These are phyloP conservation scores for Lachancea sp. DNA, from an alignment of 805 yeast genomes.

Conservation along the genomic window DNA sequence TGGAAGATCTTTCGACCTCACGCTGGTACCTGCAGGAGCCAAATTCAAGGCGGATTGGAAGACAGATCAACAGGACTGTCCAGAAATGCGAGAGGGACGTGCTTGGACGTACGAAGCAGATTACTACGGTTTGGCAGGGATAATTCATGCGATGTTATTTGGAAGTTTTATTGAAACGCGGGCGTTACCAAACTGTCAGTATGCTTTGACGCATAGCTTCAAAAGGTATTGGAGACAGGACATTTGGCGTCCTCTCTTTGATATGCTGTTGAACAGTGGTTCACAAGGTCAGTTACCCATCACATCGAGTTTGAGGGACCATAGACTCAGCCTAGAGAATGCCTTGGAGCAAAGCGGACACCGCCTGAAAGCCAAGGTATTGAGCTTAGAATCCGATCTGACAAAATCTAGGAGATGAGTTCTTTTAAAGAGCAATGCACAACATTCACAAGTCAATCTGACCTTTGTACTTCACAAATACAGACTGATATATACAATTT, in stretches of 20 bases:
- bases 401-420: conserved; percentile 8
- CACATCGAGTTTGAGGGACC: conserved; percentile 30
- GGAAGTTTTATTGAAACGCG: conserved; percentile 53
- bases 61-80: conserved; percentile 64
- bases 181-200: conserved; percentile 23
- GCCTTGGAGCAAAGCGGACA: conserved; percentile 14
- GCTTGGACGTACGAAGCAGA: conserved; percentile 80
- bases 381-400: conserved; percentile 34
- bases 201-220: conserved; percentile 40
- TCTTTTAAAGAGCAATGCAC: background rate
- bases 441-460: background rate
- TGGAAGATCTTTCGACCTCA: conserved; percentile 71
- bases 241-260: conserved; percentile 65
- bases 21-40: conserved; percentile 44
- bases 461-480: background rate
- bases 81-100: conserved; percentile 51
- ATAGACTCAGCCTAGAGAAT: conserved; percentile 24
- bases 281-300: conserved; percentile 37
- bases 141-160: conserved; percentile 66
- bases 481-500: conserved; percentile 2
- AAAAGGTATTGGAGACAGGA: conserved; percentile 73
- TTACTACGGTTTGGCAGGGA: conserved; percentile 73
- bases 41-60: conserved; percentile 56
- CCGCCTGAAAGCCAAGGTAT: conserved; percentile 31
- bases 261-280: conserved; percentile 55